These are phyloP conservation scores for Glonium stellatum DNA, from an alignment of 495 filamentous ascomycete genomes.

Conservation along the genomic window DNA sequence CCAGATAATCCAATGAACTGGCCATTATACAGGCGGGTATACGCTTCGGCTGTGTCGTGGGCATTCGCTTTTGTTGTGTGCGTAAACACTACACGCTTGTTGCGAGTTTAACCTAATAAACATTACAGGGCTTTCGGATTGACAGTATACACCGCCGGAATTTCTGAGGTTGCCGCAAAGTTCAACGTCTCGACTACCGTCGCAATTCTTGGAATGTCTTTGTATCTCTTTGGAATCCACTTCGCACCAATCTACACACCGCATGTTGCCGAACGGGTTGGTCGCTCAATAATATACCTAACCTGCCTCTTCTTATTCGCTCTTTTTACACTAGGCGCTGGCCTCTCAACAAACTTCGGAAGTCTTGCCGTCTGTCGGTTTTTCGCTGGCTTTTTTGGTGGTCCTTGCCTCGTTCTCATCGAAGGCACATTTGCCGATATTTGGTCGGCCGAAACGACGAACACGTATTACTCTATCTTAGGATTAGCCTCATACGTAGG, in stretches of 20 bases:
- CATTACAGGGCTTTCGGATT: slow-evolving; percentile 25
- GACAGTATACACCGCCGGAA: slow-evolving; percentile 22
- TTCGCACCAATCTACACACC: slow-evolving; percentile 40
- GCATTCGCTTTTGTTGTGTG: slow-evolving; percentile 37
- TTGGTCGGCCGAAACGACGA: slow-evolving; percentile 33
- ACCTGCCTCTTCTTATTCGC: slow-evolving; percentile 31
- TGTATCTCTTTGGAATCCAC: slow-evolving; percentile 38
- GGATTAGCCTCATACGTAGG: slow-evolving; percentile 34
- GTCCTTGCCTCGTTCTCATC: slow-evolving; percentile 41
- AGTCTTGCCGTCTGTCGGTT: slow-evolving; percentile 39
- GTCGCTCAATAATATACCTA: slow-evolving; percentile 37
- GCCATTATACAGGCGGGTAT: slow-evolving; percentile 24
- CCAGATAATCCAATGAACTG: slow-evolving; percentile 32
- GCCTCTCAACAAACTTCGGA: slow-evolving; percentile 30
- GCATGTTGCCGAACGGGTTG: slow-evolving; percentile 37
- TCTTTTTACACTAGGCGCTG: slow-evolving; percentile 39
- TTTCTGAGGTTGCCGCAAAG: slow-evolving; percentile 10
- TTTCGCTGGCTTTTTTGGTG: slow-evolving; percentile 40
- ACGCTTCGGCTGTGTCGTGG: slow-evolving; percentile 28
- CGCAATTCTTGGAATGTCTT: slow-evolving; percentile 28
- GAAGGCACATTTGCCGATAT: slow-evolving; percentile 45
- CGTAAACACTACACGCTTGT: slow-evolving; percentile 5
- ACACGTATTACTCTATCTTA: slow-evolving; percentile 37
- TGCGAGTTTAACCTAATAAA: neutral
- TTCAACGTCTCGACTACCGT: slow-evolving; percentile 19